Conservation (phyloP, 805 yeast genomes). For the Brettanomyces bruxellensis region DNA sequence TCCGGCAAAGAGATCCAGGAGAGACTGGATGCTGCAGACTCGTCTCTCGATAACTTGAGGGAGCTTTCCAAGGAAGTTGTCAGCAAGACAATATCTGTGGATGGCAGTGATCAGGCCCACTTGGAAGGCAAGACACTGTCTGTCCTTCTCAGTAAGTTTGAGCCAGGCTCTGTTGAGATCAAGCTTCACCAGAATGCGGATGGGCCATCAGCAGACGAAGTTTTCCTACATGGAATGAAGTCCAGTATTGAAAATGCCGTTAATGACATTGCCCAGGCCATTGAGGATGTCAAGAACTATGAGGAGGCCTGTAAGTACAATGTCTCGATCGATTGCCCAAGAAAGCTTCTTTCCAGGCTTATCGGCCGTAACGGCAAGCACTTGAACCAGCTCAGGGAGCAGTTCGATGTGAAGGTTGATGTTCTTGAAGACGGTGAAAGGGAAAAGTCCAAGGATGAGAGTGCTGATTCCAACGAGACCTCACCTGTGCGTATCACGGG, state of each 20-base stretch:
- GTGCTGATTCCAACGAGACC: conserved; percentile 18
- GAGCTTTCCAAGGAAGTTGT: conserved; percentile 46
- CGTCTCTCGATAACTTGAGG: conserved; percentile 49
- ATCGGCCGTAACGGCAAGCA: conserved; percentile 87
- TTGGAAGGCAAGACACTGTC: conserved; percentile 53
- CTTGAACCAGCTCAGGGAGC: conserved; percentile 57
- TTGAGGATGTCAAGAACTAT: conserved; percentile 37
- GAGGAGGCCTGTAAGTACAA: conserved; percentile 31
- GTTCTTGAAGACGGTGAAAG: conserved; percentile 35
- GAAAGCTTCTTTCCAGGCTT: conserved; percentile 60
- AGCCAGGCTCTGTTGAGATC: conserved; percentile 30
- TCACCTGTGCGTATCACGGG: conserved; percentile 62
- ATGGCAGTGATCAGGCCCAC: conserved; percentile 45
- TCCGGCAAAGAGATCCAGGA: conserved; percentile 47
- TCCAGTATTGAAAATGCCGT: conserved; percentile 48
- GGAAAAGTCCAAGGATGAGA: conserved; percentile 24
- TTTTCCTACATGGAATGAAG: conserved; percentile 63
- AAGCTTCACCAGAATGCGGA: conserved; percentile 38
- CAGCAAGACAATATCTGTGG: conserved; percentile 41
- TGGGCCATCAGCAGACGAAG: conserved; percentile 36
- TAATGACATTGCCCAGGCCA: conserved; percentile 41
- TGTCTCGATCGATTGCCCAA: conserved; percentile 52
- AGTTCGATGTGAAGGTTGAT: conserved; percentile 70
- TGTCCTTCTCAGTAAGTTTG: conserved; percentile 23
- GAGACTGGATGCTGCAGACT: conserved; percentile 46